These are phyloP conservation scores for Colletotrichum caudatum DNA, from an alignment of 2,329 filamentous ascomycete species.

Conservation along the genomic window DNA sequence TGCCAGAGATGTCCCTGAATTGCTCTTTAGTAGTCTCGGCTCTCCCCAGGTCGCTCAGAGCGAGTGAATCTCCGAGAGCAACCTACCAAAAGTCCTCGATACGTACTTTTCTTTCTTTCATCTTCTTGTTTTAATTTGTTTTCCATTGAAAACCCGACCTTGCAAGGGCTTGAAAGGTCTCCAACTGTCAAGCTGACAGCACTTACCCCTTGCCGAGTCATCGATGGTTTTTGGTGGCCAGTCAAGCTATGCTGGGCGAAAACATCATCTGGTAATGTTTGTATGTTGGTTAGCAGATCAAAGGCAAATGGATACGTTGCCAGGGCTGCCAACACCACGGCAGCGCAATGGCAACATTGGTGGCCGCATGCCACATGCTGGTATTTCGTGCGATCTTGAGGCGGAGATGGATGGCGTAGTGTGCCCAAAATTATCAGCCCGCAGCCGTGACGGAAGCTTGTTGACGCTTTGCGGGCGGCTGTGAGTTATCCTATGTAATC, in stretches of 20 bases:
- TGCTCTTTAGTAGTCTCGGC: constrained; percentile 39
- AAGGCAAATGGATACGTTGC: constrained; percentile 7
- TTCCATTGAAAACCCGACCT: not conserved
- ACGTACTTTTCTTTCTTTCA: constrained; percentile 25
- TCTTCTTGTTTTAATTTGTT: not conserved
- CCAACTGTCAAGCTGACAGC: not conserved
- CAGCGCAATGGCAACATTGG: not conserved
- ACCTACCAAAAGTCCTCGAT: constrained; percentile 32
- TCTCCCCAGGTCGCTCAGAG: constrained; percentile 22
- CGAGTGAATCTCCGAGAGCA: constrained; percentile 9
- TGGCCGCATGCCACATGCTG: not conserved
- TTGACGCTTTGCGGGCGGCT: constrained; percentile 55
- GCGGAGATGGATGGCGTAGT: not conserved
- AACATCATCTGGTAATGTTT: constrained; percentile 6
- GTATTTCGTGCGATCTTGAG: not conserved
- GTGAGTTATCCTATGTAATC: constrained; percentile 51
- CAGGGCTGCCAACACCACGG: constrained; percentile 4
- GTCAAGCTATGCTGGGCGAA: not conserved
- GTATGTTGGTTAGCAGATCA: constrained; percentile 27
- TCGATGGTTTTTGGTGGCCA: constrained; percentile 4
- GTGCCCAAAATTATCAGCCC: constrained; percentile 46
- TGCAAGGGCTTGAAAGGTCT: not conserved
- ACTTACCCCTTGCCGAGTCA: not conserved
- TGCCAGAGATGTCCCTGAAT: constrained; percentile 29
- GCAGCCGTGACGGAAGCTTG: constrained; percentile 57